Evolutionary conservation across 2,329 filamentous ascomycete species (phyloP), one percentile per base, ranked within the genome.

Genomic region (Myriosclerotinia curreyana): DNA sequence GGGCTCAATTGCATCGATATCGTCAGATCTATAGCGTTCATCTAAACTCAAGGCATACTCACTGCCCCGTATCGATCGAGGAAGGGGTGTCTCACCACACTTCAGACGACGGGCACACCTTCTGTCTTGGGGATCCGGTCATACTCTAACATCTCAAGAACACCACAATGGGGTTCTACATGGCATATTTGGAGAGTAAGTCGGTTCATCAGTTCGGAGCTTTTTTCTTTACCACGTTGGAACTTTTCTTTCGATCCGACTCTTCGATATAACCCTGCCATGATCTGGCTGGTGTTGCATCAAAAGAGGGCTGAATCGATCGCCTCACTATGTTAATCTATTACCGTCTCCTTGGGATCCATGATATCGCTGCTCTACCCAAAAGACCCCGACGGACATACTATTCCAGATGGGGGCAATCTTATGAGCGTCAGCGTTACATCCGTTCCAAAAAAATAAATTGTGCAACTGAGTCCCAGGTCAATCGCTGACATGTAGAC

Each of bases 151-250:
- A 63, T 59, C 38, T 56, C n/a, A 62, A 69, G 50, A 61, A 67
- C 56, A 66, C 46, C 60, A 82, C 71, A 68, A 87, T 87, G 85
- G 81, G 85, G 69, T 88, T 87, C 74, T 88, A 88, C 74, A 88
- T 88, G 82, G 72, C 72, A 71, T 74, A 74, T 72, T 64, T 74
- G 66, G 73, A 74, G 70, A 74, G 73, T 74, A 74, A 68, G 73
- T 74, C 54, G 65, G 69, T 69, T 64, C 64, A 69, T 60, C 68
- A 53, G 64, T 68, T 64, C 64, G 67, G 62, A 67, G 62, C 66
- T 44, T 58, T 50, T 64, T 65, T 67, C 53, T 53, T 63, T 28
- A 49, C 66, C 58, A 66, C 62, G 46, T 55, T 74, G 68, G 70
- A 65, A 66, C 62, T 70, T 69, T 67, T 67, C 62, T 51, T 69